Conservation (phyloP, 176 grass and related monocot species). For the Eragrostis curvula region DNA sequence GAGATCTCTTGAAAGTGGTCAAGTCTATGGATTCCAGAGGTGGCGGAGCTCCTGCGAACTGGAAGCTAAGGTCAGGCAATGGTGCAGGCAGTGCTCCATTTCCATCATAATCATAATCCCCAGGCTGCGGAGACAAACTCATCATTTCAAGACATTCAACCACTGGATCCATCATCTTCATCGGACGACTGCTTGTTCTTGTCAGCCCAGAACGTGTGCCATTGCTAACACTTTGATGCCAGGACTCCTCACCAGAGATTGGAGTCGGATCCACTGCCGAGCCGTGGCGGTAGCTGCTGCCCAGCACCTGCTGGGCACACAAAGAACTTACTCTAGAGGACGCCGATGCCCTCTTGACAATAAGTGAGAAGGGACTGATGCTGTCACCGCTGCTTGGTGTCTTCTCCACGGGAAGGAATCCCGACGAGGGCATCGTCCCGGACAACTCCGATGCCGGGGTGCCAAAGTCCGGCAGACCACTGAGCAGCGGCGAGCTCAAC, state of each 20-base stretch:
- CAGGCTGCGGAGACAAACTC: constrained; percentile 44
- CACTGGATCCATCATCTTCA: constrained; percentile 51
- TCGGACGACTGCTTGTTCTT: constrained; percentile 22
- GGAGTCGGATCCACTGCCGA: constrained; percentile 5
- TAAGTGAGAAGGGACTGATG: constrained; percentile 92
- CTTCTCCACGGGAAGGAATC: constrained; percentile 52
- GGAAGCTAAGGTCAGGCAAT: constrained; percentile 72
- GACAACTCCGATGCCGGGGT: constrained; percentile 43
- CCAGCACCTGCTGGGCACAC: constrained; percentile 44
- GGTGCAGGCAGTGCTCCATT: constrained; percentile 22
- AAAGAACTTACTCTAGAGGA: constrained; percentile 54
- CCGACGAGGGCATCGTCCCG: constrained; percentile 50
- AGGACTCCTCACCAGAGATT: constrained; percentile 36
- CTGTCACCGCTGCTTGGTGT: constrained; percentile 77
- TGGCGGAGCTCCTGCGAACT: constrained; percentile 44
- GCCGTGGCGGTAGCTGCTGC: constrained; percentile 9
- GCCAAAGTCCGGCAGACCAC: constrained; percentile 38
- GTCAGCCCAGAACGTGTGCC: constrained; percentile 26
- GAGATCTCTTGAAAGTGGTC: constrained; percentile 61
- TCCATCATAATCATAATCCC: constrained; percentile 43
- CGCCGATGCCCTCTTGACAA: constrained; percentile 75
- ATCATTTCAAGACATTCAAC: constrained; percentile 56
- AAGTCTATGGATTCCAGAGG: constrained; percentile 75
- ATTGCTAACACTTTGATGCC: constrained; percentile 22
- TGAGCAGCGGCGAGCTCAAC: constrained; percentile 43